A percentile compares a stretch with the other conserved stretches of the same genome.
Evolutionary conservation across 202 grass and related monocot species (phyloP).

Genomic region (Cymbopogon flexuosus): DNA sequence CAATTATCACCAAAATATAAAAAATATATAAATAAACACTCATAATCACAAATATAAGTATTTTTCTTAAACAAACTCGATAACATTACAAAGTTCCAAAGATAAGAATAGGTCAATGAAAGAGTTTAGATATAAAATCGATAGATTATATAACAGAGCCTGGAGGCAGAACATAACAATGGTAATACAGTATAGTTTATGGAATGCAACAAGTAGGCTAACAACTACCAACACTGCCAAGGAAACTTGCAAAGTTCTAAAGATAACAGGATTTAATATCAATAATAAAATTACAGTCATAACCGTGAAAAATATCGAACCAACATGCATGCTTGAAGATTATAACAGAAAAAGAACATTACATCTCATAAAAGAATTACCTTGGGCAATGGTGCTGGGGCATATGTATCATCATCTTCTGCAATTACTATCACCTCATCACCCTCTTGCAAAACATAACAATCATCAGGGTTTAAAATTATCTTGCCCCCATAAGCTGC

Average conservation of each 20-base stretch:
- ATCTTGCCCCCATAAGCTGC: conserved; percentile 61
- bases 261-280: background rate
- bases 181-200: conserved; percentile 9
- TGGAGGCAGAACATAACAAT: background rate
- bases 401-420: conserved; percentile 74
- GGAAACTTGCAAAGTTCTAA: background rate
- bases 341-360: background rate
- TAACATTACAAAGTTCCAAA: no score
- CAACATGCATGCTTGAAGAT: background rate
- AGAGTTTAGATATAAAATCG: background rate
- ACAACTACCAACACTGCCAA: background rate
- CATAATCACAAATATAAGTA: conserved; percentile 23
- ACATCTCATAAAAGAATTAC: conserved; percentile 37
- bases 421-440: conserved; percentile 80
- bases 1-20: background rate
- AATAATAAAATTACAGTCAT: background rate
- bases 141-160: background rate
- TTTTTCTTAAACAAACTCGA: background rate
- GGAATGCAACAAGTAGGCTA: background rate
- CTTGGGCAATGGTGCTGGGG: conserved; percentile 50
- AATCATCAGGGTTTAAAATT: conserved; percentile 78
- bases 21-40: background rate
- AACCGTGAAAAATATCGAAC: background rate
- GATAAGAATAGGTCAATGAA: background rate
- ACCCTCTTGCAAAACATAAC: conserved; percentile 62